Base-by-base conservation (phyloP, 208 protist genomes). In the Trypanosomatidae sp. region DNA sequence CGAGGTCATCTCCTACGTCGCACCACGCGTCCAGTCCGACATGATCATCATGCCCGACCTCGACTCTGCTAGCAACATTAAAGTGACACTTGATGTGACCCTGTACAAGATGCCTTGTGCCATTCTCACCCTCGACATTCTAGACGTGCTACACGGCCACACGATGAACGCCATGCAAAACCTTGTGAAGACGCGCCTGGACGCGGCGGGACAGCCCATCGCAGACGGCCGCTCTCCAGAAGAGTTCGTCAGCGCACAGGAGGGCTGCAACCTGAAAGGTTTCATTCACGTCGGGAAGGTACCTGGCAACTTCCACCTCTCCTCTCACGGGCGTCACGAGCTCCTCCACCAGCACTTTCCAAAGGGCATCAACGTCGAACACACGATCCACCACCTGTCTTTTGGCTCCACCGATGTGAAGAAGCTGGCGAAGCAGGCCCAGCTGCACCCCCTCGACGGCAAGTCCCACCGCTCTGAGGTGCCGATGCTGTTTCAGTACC, bases 261-360 rank as follows among this genome's bases (percentile, higher is more conserved):
- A 89, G 65, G 85, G 81, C 36, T 89, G 85, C 55, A 62, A 67
- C 15, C 74, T 85, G 19, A 25, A 33, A 41, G 85, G 85, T 4
- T 81, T 69, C 73, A 81, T 87, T 47, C 17, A 77, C 9, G 81
- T 89, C 2, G 58, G 66, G 5, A 89, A 86, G 70, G 85, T 89
- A 5, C 85, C 85, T 0, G 85, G 85, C 55, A 87, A 86, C 71
- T 89, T 89, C 46, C 82, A 89, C 69, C 75, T 89, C 60, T 87
- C 81, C 15, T 69, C 75, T 0, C 85, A 89, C 56, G 69, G 74
- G 0, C 73, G 71, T 10, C 69, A 74, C 22, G 9, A 71, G 9
- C 41, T 79, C 19, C 52, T 77, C 1, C 5, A 6, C 1, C 10
- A 62, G 33, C 36, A 78, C 72, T 76, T 84, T 25, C 73, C 66